phyloP scores from a whole-genome alignment of 2,329 filamentous ascomycete genomes.

The Phialocephala subalpina region DNA sequence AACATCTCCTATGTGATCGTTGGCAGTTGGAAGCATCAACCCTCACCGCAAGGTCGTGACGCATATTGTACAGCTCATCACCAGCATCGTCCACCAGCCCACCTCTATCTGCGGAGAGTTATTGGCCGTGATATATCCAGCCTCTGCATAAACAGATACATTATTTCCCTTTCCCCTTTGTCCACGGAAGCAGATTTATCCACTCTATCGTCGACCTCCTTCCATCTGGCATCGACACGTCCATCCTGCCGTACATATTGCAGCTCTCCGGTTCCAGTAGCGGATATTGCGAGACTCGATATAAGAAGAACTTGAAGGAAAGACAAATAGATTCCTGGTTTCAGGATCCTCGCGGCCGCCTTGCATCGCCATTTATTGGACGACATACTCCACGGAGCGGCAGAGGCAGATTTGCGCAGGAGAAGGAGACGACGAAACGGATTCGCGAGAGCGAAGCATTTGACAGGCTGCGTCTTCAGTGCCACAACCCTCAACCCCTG shows the following conservation, averaged over 20 bases:
- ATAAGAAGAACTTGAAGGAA: conserved; percentile 8
- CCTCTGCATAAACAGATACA: conserved; percentile 36
- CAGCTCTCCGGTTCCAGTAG: neutral
- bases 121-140: conserved; percentile 32
- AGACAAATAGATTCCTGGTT: conserved; percentile 20
- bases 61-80: conserved; percentile 26
- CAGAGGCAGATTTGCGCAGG: conserved; percentile 8
- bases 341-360: conserved; percentile 28
- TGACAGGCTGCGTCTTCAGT: conserved; percentile 5
- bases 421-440: neutral
- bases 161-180: conserved; percentile 16
- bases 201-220: conserved; percentile 16
- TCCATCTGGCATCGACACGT: conserved; percentile 1
- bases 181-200: conserved; percentile 9
- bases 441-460: neutral
- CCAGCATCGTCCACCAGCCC: conserved; percentile 2
- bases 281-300: neutral
- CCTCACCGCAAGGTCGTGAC: conserved; percentile 20
- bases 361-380: conserved; percentile 27
- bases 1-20: conserved; percentile 19
- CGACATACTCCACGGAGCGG: neutral
- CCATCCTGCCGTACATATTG: conserved; percentile 3
- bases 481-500: neutral
- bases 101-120: conserved; percentile 19
- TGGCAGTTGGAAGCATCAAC: conserved; percentile 17